Evolutionary conservation across 2,329 filamentous ascomycete genomes (phyloP).

Genomic region (Sarocladium brachiariae): DNA sequence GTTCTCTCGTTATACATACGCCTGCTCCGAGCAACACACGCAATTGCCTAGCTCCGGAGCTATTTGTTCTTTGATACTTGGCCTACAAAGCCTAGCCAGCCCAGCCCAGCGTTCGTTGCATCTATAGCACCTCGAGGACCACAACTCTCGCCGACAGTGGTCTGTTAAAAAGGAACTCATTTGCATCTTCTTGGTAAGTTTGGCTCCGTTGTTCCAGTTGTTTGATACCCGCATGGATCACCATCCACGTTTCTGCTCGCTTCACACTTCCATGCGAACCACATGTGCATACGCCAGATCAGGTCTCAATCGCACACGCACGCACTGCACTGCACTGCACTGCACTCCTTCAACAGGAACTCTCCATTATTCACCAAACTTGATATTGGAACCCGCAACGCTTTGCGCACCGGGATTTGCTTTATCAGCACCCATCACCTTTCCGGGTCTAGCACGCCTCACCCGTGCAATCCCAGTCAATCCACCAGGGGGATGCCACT

Average conservation of each 20-base stretch:
- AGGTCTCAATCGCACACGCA: too few species aligned
- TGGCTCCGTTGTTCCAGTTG: too few species aligned
- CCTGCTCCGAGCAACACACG: too few species aligned
- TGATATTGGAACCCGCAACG: not conserved
- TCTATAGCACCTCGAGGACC: not conserved
- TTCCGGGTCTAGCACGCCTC: slow-evolving; percentile 41
- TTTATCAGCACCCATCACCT: slow-evolving; percentile 29
- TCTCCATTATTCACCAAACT: not conserved
- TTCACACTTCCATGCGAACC: too few species aligned
- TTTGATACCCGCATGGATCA: too few species aligned
- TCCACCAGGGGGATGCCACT: slow-evolving; percentile 31
- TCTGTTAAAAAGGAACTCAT: too few species aligned
- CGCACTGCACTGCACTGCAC: too few species aligned
- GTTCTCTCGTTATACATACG: not conserved
- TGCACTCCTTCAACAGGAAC: too few species aligned
- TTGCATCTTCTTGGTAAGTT: not conserved
- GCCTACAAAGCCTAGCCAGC: too few species aligned
- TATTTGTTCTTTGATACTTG: slow-evolving; percentile 2
- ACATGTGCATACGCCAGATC: too few species aligned
- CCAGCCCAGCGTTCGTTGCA: not conserved
- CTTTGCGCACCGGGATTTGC: slow-evolving; percentile 23
- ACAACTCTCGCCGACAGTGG: too few species aligned
- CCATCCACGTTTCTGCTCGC: too few species aligned
- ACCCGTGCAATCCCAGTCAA: slow-evolving; percentile 43
- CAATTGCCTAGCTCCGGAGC: not conserved